Evolutionary conservation across 2,329 filamentous ascomycete genomes (phyloP), one percentile per base, ranked within the genome.

Genomic region (Colletotrichum sp.): DNA sequence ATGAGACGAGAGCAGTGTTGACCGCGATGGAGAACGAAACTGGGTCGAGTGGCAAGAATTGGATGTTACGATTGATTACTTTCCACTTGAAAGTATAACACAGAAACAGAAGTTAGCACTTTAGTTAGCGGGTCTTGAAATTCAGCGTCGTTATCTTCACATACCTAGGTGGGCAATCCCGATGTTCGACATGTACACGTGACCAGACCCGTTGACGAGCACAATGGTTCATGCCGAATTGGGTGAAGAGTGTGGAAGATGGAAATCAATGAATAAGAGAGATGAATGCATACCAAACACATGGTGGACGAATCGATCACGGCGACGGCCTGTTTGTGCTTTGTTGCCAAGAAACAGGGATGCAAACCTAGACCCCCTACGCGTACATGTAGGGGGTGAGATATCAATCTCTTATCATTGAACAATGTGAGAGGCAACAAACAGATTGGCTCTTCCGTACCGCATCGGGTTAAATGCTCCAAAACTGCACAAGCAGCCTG

Each of bases 231-330:
- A 43, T 43, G 38, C 18, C 38, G 28, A 77, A 73, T 15, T 72
- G 68, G 4, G 75, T 78, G 24, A 77, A 72, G 16, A 78, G 71
- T n/a, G 55, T 72, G 4, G 71, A 67, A 43, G 75, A 75, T n/a
- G 77, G 52, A 13, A 72, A 72, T 6, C 16, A 71, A 38, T 69
- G 63, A 64, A 38, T 8, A 18, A 38, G 36, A 38, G 36, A 38
- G 8, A 38, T 1, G 36, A 38, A 38, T 38, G 36, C 0, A 36
- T 18, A 38, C 16, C 1, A 38, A 0, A 38, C 36, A 18, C 36
- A 38, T 9, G 16, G 15, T 38, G 36, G 36, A 38, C 8, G 8
- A 38, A 3, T 8, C 1, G 36, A 38, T 18, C 36, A 38, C 0
- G 18, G 16, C 36, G 36, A 38, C 36, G 36, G 36, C 16, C 16